A percentile compares a stretch with the other conserved stretches of the same genome.
Evolutionary conservation across 2,329 filamentous ascomycete genomes (phyloP).

Genomic region (Graphium sp.): DNA sequence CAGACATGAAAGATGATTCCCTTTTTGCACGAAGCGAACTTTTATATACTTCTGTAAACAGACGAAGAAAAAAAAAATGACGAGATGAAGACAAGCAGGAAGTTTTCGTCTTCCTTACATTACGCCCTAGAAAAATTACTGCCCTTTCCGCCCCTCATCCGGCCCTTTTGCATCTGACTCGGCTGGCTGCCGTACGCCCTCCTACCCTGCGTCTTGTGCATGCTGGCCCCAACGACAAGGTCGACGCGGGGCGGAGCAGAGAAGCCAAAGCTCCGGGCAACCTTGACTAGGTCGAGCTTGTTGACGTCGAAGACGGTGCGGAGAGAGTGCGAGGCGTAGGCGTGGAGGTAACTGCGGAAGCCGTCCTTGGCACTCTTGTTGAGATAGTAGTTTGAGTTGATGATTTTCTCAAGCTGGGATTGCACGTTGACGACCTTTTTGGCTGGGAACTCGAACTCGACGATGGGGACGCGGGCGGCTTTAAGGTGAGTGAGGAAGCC

Average conservation of each 20-base stretch:
- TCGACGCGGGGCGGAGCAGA: conserved; percentile 65
- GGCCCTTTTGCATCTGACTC: too few species aligned
- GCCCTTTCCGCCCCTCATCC: too few species aligned
- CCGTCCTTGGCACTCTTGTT: conserved; percentile 71
- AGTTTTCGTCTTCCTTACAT: too few species aligned
- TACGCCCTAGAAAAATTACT: too few species aligned
- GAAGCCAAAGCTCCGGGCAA: conserved; percentile 75
- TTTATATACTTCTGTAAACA: too few species aligned
- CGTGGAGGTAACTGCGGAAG: conserved; percentile 83
- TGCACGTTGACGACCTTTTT: conserved; percentile 87
- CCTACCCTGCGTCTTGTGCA: conserved; percentile 47
- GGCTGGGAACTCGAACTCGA: conserved; percentile 87
- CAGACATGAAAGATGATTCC: too few species aligned
- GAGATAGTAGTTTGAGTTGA: conserved; percentile 90
- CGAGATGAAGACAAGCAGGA: too few species aligned
- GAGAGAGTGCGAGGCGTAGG: conserved; percentile 62
- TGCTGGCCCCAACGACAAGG: conserved; percentile 63
- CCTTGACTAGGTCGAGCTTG: conserved; percentile 68
- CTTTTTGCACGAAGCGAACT: too few species aligned
- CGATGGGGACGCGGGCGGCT: conserved; percentile 78
- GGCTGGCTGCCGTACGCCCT: conserved; percentile 68
- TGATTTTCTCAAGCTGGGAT: conserved; percentile 84
- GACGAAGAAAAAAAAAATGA: too few species aligned
- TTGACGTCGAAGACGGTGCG: conserved; percentile 57
- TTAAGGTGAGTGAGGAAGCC: conserved; percentile 87